These are phyloP conservation scores for Cynara cardunculus DNA, from an alignment of 129 eudicot species.

Conservation along the genomic window DNA sequence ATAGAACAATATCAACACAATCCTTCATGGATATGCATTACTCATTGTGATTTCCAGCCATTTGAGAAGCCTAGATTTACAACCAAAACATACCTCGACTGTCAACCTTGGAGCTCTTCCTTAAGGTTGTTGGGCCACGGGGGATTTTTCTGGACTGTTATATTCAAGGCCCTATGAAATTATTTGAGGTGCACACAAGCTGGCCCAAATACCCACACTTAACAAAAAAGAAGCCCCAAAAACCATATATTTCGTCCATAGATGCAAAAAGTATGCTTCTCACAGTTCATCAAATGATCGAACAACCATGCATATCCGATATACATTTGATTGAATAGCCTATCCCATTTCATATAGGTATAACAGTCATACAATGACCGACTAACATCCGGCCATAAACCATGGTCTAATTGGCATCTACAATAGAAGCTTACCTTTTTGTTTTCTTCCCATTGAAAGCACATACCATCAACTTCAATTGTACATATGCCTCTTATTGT, in stretches of 20 bases:
- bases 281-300: not conserved
- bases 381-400: not conserved
- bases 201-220: not conserved
- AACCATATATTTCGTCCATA: not conserved
- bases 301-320: not conserved
- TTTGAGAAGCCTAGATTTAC: not conserved
- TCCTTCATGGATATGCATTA: too few relatives aligned
- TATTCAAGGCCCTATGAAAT: not conserved
- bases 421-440: not conserved
- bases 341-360: not conserved
- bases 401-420: not conserved
- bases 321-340: not conserved
- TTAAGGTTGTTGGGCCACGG: not conserved
- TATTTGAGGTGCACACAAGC: not conserved
- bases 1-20: too few relatives aligned
- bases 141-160: not conserved
- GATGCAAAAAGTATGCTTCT: not conserved
- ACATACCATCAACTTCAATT: not conserved
- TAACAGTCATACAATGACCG: not conserved
- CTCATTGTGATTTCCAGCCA: not conserved
- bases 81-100: too few relatives aligned
- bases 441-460: not conserved
- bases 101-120: not conserved
- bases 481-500: conserved; percentile 12
- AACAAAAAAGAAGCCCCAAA: not conserved